Evolutionary conservation across 2,329 filamentous ascomycete genomes (phyloP), one percentile per base, ranked within the genome.

Genomic region (Colletotrichum sp.): DNA sequence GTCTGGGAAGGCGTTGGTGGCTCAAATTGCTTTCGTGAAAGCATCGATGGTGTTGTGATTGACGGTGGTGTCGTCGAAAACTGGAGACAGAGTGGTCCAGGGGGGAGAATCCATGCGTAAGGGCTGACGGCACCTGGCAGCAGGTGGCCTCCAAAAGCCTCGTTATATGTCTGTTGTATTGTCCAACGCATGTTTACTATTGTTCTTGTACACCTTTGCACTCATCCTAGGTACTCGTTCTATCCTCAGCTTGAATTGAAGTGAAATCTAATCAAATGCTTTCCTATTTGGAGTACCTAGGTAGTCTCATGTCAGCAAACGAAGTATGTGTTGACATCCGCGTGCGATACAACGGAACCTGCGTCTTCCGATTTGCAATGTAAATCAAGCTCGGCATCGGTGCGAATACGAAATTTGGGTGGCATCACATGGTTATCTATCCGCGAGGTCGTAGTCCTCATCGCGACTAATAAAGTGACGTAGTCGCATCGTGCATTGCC

Each of bases 101-200:
- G 4, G 5, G 39, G 5, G 9, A 6, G 18, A 2, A 43, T 0
- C 9, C 2, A 43, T 43, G 39, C 18, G 8, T n/a, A 4, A 0
- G 39, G 9, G 9, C 18, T 43, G 5, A 0, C 0, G 0, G 2
- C 43, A 21, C 3, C n/a, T 48, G 43, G 43, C 10, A 21, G 1
- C 43, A 21, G 10, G 5, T 48, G n/a, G 10, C 2, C 0, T 13
- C n/a, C 43, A 13, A 48, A 48, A 48, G 43, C 12, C 2, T 21
- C 18, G 1, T 12, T 43, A 12, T 13, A 13, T 21, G 10, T 7
- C 43, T 4, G 4, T 21, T 21, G 43, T 48, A 48, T 4, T 21
- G 2, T 43, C 39, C 39, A 43, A 43, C 39, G 0, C 18, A 43
- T 43, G 18, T 43, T 43, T 43, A 4, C 39, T 4, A 43, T 43